Evolutionary conservation across 208 protist genomes (phyloP).

Genomic region (Acanthamoeba lenticulata): DNA sequence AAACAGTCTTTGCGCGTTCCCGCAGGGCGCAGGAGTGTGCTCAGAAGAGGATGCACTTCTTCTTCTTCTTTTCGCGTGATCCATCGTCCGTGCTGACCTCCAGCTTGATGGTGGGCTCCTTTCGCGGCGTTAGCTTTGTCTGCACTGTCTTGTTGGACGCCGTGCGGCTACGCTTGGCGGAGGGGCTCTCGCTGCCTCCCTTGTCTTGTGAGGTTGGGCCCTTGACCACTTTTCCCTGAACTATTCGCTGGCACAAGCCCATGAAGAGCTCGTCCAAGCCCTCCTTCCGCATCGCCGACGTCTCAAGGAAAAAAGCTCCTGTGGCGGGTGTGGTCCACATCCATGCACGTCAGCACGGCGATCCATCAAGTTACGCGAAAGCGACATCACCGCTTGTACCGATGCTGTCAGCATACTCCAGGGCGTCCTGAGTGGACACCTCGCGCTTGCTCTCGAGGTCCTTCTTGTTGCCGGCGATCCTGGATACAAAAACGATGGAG

Average conservation of each 20-base stretch:
- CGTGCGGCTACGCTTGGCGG: not conserved
- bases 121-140: not conserved
- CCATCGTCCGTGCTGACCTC: not conserved
- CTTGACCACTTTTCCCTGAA: not conserved
- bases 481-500: constrained; percentile 7
- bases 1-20: too few species aligned
- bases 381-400: not conserved
- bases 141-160: not conserved
- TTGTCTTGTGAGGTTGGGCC: too few species aligned
- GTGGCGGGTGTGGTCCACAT: not conserved
- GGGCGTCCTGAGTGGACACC: not conserved
- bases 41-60: not conserved
- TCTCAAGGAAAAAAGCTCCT: constrained; percentile 32
- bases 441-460: constrained; percentile 65
- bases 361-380: not conserved
- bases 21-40: too few species aligned
- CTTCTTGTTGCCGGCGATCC: constrained; percentile 67
- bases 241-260: not conserved
- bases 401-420: constrained; percentile 63
- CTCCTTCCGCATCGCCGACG: not conserved
- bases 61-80: not conserved
- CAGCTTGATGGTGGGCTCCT: constrained; percentile 7
- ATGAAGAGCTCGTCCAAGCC: constrained; percentile 34
- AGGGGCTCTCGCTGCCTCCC: not conserved
- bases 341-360: not conserved